Percentiles rank a stretch among this genome's conserved stretches.
Conservation (phyloP, 352 stramenopile species). For the Phytopythium vexans region DNA sequence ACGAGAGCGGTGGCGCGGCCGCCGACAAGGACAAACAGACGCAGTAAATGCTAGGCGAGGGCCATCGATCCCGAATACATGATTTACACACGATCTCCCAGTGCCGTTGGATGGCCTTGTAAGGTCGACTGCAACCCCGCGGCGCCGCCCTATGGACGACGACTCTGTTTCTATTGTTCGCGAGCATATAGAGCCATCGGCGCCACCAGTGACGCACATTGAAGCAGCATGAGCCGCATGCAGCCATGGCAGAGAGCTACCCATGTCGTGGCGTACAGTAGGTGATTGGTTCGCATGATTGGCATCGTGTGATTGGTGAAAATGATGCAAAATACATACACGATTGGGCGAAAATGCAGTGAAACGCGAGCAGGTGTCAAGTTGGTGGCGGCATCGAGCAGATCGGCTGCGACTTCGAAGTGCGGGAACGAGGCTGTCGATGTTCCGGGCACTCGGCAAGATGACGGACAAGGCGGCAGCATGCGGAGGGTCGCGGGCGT, state of each 20-base stretch:
- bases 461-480: not conserved
- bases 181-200: no score
- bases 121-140: no score
- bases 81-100: not conserved
- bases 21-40: constrained; percentile 13
- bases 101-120: not conserved
- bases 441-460: not conserved
- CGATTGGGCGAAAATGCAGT: constrained; percentile 8
- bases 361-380: not conserved
- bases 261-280: not conserved
- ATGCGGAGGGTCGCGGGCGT: constrained; percentile 7
- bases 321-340: not conserved
- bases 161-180: no score
- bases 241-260: no score
- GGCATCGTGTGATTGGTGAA: not conserved
- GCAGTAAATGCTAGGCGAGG: constrained; percentile 9
- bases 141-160: no score
- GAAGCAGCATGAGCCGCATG: not conserved
- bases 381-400: no score
- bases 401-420: no score
- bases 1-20: constrained; percentile 12
- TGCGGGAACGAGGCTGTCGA: no score
- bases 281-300: not conserved
- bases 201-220: not conserved
- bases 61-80: constrained; percentile 1